A percentile compares a stretch with the other conserved stretches of the same genome.
phyloP scores from a whole-genome alignment of 345 rosid species.

The Viola odorata region DNA sequence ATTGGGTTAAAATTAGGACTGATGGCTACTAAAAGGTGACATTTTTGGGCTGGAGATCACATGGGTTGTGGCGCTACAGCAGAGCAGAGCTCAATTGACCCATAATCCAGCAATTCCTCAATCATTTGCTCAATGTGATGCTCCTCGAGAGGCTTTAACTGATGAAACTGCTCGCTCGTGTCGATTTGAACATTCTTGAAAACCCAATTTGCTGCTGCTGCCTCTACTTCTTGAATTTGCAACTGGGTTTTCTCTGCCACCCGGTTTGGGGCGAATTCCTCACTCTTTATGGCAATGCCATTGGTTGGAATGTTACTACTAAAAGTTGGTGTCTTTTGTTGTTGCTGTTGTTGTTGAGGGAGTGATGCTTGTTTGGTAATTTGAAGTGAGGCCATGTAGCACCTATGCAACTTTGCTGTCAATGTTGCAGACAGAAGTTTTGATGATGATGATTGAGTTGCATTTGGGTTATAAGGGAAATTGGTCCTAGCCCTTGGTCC shows the following conservation, averaged over 20 bases:
- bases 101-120: conserved; percentile 73
- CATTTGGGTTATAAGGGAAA: conserved; percentile 75
- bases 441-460: conserved; percentile 61
- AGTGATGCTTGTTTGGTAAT: conserved; percentile 55
- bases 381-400: conserved; percentile 94
- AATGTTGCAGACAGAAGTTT: conserved; percentile 88
- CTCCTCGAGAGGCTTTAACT: conserved; percentile 62
- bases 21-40: conserved; percentile 12
- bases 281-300: conserved; percentile 23
- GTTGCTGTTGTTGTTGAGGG: conserved; percentile 17
- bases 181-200: conserved; percentile 34
- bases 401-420: conserved; percentile 81
- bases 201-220: conserved; percentile 29
- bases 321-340: conserved; percentile 19
- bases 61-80: conserved; percentile 32
- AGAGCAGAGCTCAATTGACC: conserved; percentile 75
- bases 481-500: conserved; percentile 93
- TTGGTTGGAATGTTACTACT: conserved; percentile 10
- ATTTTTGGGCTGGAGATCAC: conserved; percentile 13
- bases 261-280: conserved; percentile 14
- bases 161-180: conserved; percentile 29
- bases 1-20: conserved; percentile 32
- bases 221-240: conserved; percentile 29
- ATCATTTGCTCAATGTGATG: conserved; percentile 96
- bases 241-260: conserved; percentile 29